Base-by-base conservation (phyloP, 345 rosid species). In the Lepidium africanum region DNA sequence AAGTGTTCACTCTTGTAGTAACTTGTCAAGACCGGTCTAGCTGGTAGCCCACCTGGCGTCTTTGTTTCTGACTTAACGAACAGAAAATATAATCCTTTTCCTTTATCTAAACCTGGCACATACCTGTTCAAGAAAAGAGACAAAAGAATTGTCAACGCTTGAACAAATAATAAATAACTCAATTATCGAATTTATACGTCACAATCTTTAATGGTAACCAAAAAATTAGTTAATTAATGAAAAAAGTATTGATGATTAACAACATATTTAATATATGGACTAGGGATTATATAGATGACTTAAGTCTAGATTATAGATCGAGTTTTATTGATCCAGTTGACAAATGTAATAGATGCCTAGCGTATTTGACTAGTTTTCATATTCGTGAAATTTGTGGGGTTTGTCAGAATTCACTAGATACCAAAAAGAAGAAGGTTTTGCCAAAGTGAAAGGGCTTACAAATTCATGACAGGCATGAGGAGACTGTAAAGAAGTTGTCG, bases 391-490 rank as follows among this genome's bases (percentile, higher is more conserved):
- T 25, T 25, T 21, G 23, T 21, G 23, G n/a, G n/a, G n/a, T n/a
- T n/a, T n/a, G n/a, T n/a, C n/a, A n/a, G n/a, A n/a, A n/a, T n/a
- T n/a, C n/a, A n/a, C n/a, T n/a, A n/a, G n/a, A n/a, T n/a, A n/a
- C n/a, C n/a, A n/a, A n/a, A n/a, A n/a, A n/a, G n/a, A n/a, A n/a
- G n/a, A n/a, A n/a, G n/a, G n/a, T n/a, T 67, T 45, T 45, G 36
- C 7, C 4, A 14, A 30, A 10, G 23, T 35, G 23, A n/a, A 55
- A 55, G 7, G 41, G 82, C 92, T 72, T 80, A 94, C 96, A 94
- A 85, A 81, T 94, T 94, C 99, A 94, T 94, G 19, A 94, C 97
- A 16, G 99, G 99, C 92, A 86, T 87, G 57, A 94, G 90, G 30
- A 94, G 90, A 75, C 96, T 91, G 78, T 94, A 94, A 10, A 94